These are phyloP conservation scores for Cicer arietinum DNA, from an alignment of 306 rosid species.

Conservation along the genomic window DNA sequence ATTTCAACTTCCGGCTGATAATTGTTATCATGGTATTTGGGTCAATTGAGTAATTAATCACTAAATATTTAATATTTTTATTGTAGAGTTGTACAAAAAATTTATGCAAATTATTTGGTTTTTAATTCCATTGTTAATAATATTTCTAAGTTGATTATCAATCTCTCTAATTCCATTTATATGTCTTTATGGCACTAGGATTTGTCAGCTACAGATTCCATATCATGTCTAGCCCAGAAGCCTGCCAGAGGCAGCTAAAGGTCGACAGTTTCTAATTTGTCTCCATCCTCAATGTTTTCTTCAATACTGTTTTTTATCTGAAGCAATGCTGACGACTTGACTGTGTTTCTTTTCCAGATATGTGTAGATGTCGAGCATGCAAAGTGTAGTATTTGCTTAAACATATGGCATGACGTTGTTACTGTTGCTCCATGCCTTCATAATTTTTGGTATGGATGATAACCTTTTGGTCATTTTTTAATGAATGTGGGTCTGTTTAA, in stretches of 20 bases:
- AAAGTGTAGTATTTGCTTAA: constrained; percentile 93
- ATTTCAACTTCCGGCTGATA: constrained; percentile 20
- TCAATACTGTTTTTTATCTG: constrained; percentile 20
- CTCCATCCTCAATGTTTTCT: constrained; percentile 21
- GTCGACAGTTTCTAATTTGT: constrained; percentile 41
- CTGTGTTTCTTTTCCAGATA: constrained; percentile 62
- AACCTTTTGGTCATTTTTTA: constrained; percentile 3
- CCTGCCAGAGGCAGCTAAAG: constrained; percentile 60
- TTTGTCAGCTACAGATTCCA: constrained; percentile 67
- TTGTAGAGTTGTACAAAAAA: constrained; percentile 16
- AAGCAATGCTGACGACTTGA: constrained; percentile 37
- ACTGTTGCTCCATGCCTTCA: constrained; percentile 93
- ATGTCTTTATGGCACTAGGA: constrained; percentile 52
- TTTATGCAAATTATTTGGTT: constrained; percentile 32
- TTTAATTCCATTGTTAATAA: constrained; percentile 24
- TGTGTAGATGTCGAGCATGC: constrained; percentile 76
- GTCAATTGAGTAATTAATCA: constrained; percentile 20
- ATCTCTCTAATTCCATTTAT: constrained; percentile 18
- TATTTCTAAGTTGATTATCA: constrained; percentile 33
- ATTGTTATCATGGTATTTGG: constrained; percentile 26
- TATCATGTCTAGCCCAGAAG: constrained; percentile 58
- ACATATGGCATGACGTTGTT: constrained; percentile 90
- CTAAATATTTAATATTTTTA: constrained; percentile 5
- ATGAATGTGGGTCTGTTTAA: constrained; percentile 30
- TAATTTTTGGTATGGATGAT: constrained; percentile 76